A percentile compares a stretch with the other conserved stretches of the same genome.
Conservation (phyloP, 306 rosid genomes). For the Pterocarpus macrocarpus region DNA sequence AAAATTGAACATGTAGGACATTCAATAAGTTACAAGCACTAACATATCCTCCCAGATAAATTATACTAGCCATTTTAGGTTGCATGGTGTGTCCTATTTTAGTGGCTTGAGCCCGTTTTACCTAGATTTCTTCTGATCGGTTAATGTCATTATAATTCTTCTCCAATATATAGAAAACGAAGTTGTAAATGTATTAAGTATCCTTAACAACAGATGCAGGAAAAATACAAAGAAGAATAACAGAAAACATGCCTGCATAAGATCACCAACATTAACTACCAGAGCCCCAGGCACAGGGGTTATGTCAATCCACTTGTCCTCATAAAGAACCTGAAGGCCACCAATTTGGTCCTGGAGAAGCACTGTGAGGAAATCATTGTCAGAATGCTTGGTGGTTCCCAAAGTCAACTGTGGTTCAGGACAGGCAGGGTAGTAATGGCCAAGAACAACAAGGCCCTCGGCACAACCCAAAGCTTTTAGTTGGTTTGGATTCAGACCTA, state of each 20-base stretch:
- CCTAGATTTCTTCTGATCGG: not conserved
- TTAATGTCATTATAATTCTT: not conserved
- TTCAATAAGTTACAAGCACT: not conserved
- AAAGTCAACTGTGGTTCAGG: too few species aligned
- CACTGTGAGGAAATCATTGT: too few species aligned
- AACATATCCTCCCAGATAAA: not conserved
- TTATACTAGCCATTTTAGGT: not conserved
- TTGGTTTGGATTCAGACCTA: slow-evolving; percentile 42
- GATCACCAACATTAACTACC: too few species aligned
- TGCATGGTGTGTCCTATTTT: not conserved
- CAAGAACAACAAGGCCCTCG: slow-evolving; percentile 9
- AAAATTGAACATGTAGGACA: not conserved
- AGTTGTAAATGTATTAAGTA: too few species aligned
- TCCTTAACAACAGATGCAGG: not conserved
- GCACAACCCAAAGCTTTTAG: slow-evolving; percentile 43
- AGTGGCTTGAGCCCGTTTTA: too few species aligned
- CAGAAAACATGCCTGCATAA: slow-evolving; percentile 41
- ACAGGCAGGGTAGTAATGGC: too few species aligned
- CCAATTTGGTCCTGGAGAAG: too few species aligned
- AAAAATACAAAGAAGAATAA: not conserved
- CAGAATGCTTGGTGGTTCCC: too few species aligned
- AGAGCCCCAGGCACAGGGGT: too few species aligned
- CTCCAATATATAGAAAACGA: too few species aligned
- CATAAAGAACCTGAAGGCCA: too few species aligned
- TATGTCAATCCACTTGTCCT: too few species aligned